Base-by-base conservation (phyloP, 306 rosid genomes). In the Vigna nakashimae region DNA sequence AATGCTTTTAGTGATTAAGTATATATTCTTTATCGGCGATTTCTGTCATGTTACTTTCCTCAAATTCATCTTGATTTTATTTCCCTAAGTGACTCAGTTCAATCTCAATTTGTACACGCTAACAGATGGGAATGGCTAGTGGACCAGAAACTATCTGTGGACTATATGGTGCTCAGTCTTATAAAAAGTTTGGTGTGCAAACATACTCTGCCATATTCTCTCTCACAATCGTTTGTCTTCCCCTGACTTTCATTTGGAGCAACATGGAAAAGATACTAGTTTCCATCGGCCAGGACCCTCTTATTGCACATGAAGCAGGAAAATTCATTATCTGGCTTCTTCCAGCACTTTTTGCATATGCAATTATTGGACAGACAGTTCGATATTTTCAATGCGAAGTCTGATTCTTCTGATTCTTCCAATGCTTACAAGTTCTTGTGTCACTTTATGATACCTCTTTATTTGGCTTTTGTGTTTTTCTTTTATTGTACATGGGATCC, bases 281-380 rank as follows among this genome's bases (percentile, higher is more conserved):
- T 94, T 50, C 82, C 16, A 34, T 88, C 32, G 98, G 96, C 4
- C 98, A 92, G 79, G 97, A 94, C 82, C 91, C 97, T 87, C 60
- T 79, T 28, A 90, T 94, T 71, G 84, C 97, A 20, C 81, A 20
- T 12, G 93, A 90, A 86, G 91, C 96, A 6, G 97, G 93, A 0
- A 85, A 68, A 56, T 88, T 89, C 86, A 48, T 72, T 22, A 62
- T 79, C 5, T 90, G 91, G 86, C 96, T 94, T 66, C 20, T 92
- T 64, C 98, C 96, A 36, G 86, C 91, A 65, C 91, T 92, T 71
- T 82, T 90, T 63, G 98, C 92, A 24, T 77, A 73, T 77, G 97
- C 90, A 68, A 48, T 81, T 63, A 86, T 92, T n/a, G 90, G 86
- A 55, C 89, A 96, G 2, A 77, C 92, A 1, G 78, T 91, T 73